Evolutionary conservation across 1,139 yeast genomes (phyloP).

Genomic region (Lodderomyces metapsilosis): DNA sequence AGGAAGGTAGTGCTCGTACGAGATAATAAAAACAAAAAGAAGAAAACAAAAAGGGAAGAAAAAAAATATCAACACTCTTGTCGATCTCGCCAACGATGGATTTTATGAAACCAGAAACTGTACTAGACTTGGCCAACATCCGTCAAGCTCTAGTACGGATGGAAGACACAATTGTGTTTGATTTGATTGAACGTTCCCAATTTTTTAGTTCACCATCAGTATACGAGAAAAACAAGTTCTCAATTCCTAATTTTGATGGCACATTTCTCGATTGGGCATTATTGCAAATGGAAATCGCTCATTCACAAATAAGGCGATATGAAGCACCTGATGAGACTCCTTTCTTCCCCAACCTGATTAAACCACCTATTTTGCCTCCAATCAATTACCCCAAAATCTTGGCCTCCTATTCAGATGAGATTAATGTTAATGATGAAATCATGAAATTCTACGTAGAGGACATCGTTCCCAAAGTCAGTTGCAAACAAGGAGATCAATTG

Average conservation of each 20-base stretch:
- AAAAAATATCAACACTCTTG: background rate
- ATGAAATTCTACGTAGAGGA: conserved; percentile 63
- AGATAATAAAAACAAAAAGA: background rate
- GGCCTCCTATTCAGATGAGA: conserved; percentile 69
- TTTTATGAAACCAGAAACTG: conserved; percentile 80
- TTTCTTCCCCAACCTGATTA: conserved; percentile 70
- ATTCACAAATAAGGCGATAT: conserved; percentile 83
- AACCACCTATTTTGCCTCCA: conserved; percentile 72
- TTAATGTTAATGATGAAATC: conserved; percentile 74
- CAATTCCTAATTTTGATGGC: conserved; percentile 69
- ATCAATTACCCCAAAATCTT: conserved; percentile 76
- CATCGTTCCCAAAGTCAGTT: conserved; percentile 73
- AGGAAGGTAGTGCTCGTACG: background rate
- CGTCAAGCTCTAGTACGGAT: conserved; percentile 82
- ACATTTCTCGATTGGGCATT: conserved; percentile 87
- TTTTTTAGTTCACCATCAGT: conserved; percentile 76
- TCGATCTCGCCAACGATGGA: conserved; percentile 57
- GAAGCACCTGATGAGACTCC: conserved; percentile 97
- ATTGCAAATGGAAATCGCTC: conserved; percentile 71
- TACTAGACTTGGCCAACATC: conserved; percentile 75
- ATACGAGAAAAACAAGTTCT: conserved; percentile 57
- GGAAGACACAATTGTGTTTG: conserved; percentile 96
- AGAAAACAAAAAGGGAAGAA: background rate
- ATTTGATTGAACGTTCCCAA: conserved; percentile 89
- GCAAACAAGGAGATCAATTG: conserved; percentile 68